Base-by-base conservation (phyloP, 257 asterid species). In the Thymus mandschuricus region DNA sequence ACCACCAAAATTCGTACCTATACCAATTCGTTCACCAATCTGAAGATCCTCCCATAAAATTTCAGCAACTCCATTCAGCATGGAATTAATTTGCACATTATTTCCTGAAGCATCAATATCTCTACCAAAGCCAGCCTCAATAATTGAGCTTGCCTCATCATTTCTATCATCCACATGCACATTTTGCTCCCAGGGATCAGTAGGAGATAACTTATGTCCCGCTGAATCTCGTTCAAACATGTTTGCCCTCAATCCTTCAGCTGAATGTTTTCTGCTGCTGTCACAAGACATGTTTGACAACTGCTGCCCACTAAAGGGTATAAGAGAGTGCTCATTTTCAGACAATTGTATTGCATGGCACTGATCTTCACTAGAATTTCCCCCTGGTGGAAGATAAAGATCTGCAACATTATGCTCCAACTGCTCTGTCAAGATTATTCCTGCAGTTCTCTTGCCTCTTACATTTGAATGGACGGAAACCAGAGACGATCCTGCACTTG, bases 41-140 rank as follows among this genome's bases (percentile, higher is more conserved):
- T 88, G 94, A 76, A 95, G 98, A 85, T 92, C 92, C 76, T 95
- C 97, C 99, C 99, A 95, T 40, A 87, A 90, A 70, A 92, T 92
- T 80, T 92, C 96, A 13, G 95, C 96, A 78, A 90, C 97, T 45
- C 87, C 94, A 84, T 75, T 83, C 70, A 95, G 81, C 79, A 87
- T 54, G 2, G 88, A 86, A 63, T 89, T 86, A 59, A 82, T 80
- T 79, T 89, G 92, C 70, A 81, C 73, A 76, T 81, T 81, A 56
- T 76, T 79, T 59, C 72, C 80, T 73, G 83, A 78, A 11, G 68
- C 59, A 7, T 77, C 77, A 66, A 68, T 73, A 43, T 63, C 82
- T 66, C 68, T 40, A 60, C 44, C 63, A 76, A 41, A 48, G 65
- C 67, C 68, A 29, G 38, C 41, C 68, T 66, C 79, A 46, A 61